Evolutionary conservation across 768 basidiomycete species (phyloP).

Genomic region (Xerocomellus chrysenteron): DNA sequence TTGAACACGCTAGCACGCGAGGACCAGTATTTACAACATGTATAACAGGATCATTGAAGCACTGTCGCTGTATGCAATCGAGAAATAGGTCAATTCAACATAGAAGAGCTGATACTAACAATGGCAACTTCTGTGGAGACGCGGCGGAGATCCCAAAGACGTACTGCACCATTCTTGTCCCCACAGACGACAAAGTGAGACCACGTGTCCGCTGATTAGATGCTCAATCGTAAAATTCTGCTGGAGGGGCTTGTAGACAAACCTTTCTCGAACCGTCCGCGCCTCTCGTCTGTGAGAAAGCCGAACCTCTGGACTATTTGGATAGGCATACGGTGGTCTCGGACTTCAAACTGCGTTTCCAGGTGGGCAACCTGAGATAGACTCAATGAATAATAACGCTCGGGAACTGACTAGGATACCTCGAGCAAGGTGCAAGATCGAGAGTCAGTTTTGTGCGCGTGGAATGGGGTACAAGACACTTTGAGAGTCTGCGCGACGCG

Average conservation of each 20-base stretch:
- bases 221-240: conserved; percentile 19
- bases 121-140: conserved; percentile 21
- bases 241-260: conserved; percentile 1
- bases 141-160: conserved; percentile 50
- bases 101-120: conserved; percentile 16
- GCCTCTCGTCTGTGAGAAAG: conserved; percentile 34
- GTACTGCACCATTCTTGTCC: conserved; percentile 40
- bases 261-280: conserved; percentile 50
- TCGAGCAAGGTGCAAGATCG: conserved; percentile 45
- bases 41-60: conserved; percentile 37
- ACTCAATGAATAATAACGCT: not conserved
- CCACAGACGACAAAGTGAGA: conserved; percentile 43
- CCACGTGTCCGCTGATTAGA: conserved; percentile 26
- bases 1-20: conserved; percentile 39
- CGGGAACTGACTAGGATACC: conserved; percentile 28
- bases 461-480: conserved; percentile 43
- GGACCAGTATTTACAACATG: conserved; percentile 38
- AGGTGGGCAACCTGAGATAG: conserved; percentile 43
- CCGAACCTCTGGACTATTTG: conserved; percentile 45
- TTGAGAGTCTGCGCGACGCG: conserved; percentile 41
- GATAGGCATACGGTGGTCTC: conserved; percentile 41
- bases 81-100: not conserved
- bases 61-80: conserved; percentile 29
- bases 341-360: conserved; percentile 54
- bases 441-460: conserved; percentile 38